Conservation (phyloP, 768 basidiomycete genomes). For the Boletus subparvulus region DNA sequence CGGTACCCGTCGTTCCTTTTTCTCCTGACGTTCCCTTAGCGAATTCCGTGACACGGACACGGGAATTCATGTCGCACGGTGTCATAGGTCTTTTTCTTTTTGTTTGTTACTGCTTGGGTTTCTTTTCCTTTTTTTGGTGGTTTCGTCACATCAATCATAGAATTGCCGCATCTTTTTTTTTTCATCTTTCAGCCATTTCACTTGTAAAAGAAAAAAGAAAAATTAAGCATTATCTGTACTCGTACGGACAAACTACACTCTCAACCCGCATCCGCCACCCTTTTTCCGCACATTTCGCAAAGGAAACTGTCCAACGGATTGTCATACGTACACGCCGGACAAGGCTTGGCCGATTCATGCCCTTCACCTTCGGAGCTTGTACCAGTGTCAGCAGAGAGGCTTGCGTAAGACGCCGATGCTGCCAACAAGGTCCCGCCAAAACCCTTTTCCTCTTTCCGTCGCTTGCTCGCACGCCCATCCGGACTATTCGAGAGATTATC, state of each 20-base stretch:
- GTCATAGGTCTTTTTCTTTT: constrained; percentile 26
- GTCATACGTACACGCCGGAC: constrained; percentile 57
- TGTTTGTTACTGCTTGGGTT: constrained; percentile 24
- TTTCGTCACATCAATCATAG: constrained; percentile 33
- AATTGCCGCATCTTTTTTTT: constrained; percentile 20
- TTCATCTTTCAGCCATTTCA: constrained; percentile 11
- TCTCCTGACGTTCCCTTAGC: constrained; percentile 26
- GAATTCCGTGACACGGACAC: constrained; percentile 18
- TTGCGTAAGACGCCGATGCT: constrained; percentile 34
- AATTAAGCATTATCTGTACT: constrained; percentile 39
- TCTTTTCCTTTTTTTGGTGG: constrained; percentile 18
- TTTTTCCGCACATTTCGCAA: constrained; percentile 47
- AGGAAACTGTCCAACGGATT: constrained; percentile 44
- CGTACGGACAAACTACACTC: constrained; percentile 24
- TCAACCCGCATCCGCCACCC: constrained; percentile 34
- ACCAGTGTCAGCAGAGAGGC: constrained; percentile 29
- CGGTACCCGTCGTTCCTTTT: constrained; percentile 22
- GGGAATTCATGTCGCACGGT: constrained; percentile 16
- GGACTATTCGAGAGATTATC: constrained; percentile 55
- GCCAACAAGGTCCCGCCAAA: constrained; percentile 75
- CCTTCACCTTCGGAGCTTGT: constrained; percentile 36
- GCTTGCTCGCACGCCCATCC: constrained; percentile 40
- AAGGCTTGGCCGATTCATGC: constrained; percentile 40
- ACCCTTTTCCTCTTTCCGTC: constrained; percentile 57
- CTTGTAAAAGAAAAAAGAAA: constrained; percentile 23